Evolutionary conservation across 2,329 filamentous ascomycete genomes (phyloP).

Genomic region (Talaromyces sp.): DNA sequence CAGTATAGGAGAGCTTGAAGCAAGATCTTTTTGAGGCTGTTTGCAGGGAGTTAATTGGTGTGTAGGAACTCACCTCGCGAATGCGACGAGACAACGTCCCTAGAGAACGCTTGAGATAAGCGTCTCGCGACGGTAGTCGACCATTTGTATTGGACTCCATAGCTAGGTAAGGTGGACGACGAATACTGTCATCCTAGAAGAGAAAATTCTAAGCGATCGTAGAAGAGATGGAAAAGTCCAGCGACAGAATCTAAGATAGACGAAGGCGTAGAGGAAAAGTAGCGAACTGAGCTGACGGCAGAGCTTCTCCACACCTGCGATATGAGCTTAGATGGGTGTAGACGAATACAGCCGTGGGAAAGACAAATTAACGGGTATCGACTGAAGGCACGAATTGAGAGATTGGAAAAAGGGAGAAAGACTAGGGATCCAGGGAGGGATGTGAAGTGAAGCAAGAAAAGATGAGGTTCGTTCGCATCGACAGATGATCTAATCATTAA

Average conservation of each 20-base stretch:
- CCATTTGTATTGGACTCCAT: conserved; percentile 16
- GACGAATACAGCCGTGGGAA: background rate
- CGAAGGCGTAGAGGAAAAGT: background rate
- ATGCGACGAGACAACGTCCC: conserved; percentile 40
- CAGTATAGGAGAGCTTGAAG: background rate
- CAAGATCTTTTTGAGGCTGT: background rate
- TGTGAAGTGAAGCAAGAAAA: background rate
- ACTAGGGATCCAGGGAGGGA: background rate
- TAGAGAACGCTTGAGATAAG: conserved; percentile 43
- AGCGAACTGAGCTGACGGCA: background rate
- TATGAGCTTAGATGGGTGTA: background rate
- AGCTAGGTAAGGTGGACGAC: conserved; percentile 8
- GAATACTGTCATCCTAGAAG: conserved; percentile 11
- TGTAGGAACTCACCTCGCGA: conserved; percentile 35
- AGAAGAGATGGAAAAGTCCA: background rate
- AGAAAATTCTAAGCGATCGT: background rate
- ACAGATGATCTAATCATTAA: conserved; percentile 15
- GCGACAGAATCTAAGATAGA: background rate
- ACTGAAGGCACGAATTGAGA: background rate
- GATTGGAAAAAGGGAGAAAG: background rate
- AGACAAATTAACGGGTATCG: background rate
- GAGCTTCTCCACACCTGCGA: conserved; percentile 5
- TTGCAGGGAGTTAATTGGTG: background rate
- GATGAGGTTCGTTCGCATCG: background rate
- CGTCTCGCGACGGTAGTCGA: conserved; percentile 39